Evolutionary conservation across 371 early-diverging fungal genomes (phyloP).

Genomic region (Rhizopus microsporus): DNA sequence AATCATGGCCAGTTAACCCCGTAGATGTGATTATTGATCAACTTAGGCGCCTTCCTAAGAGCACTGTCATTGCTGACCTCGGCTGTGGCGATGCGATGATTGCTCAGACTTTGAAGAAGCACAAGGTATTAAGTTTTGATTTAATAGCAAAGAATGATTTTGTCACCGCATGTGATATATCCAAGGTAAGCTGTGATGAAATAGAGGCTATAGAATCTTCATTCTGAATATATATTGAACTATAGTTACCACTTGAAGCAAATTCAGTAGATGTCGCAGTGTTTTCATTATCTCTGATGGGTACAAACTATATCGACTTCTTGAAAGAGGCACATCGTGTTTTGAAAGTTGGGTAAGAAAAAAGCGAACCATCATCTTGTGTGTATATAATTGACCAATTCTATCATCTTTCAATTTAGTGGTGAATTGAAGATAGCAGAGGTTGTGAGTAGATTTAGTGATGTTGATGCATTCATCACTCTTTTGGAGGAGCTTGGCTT

Average conservation of each 20-base stretch:
- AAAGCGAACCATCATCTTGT: constrained; percentile 1
- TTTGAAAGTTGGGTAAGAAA: constrained; percentile 73
- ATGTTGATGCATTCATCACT: constrained; percentile 76
- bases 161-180: constrained; percentile 94
- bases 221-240: neutral
- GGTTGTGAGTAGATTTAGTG: constrained; percentile 86
- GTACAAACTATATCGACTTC: constrained; percentile 92
- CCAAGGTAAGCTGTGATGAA: constrained; percentile 52
- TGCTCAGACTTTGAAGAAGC: constrained; percentile 69
- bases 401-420: constrained; percentile 37
- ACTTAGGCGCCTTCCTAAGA: constrained; percentile 54
- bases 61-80: constrained; percentile 87
- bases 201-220: no score
- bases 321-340: constrained; percentile 91
- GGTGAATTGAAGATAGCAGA: constrained; percentile 94
- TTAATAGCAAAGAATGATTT: constrained; percentile 81
- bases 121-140: constrained; percentile 93
- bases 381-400: constrained; percentile 1
- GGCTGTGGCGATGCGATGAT: constrained; percentile 98
- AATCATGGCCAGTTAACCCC: constrained; percentile 97
- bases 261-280: constrained; percentile 86
- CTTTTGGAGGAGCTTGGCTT: constrained; percentile 77
- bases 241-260: constrained; percentile 70
- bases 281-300: constrained; percentile 98
- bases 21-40: constrained; percentile 84